phyloP scores from a whole-genome alignment of 2,329 filamentous ascomycete genomes.

The Fusarium haematococcum region DNA sequence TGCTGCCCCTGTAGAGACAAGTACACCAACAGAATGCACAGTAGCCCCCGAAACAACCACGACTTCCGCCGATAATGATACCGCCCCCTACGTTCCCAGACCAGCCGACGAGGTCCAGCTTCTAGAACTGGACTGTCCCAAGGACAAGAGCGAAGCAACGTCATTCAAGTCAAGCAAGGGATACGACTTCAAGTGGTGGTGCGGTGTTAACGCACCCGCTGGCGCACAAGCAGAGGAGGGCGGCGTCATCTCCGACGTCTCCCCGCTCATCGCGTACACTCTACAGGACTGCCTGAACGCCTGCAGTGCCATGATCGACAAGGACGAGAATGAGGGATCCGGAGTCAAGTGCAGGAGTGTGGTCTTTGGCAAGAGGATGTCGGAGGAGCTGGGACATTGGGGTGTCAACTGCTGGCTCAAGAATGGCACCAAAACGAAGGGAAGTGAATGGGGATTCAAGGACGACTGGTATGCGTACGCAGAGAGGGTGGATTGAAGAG shows the following conservation, averaged over 20 bases:
- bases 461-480: constrained; percentile 22
- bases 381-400: neutral
- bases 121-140: constrained; percentile 18
- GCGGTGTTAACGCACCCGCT: constrained; percentile 22
- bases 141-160: constrained; percentile 9
- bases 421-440: neutral
- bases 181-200: constrained; percentile 34
- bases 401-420: constrained; percentile 32
- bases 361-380: constrained; percentile 22
- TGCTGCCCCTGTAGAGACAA: constrained; percentile 6
- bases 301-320: constrained; percentile 22
- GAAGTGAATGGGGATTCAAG: constrained; percentile 1
- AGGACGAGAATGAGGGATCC: neutral
- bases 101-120: neutral
- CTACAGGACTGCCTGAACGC: constrained; percentile 31
- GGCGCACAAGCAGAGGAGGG: constrained; percentile 11
- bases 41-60: constrained; percentile 6
- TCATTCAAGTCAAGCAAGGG: constrained; percentile 27
- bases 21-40: constrained; percentile 14
- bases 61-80: constrained; percentile 12
- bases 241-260: constrained; percentile 11
- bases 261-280: constrained; percentile 12
- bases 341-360: constrained; percentile 21
- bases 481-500: constrained; percentile 2
- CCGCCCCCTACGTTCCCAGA: constrained; percentile 20